These are phyloP conservation scores for Tribonema minus DNA, from an alignment of 108 stramenopile genomes.

Conservation along the genomic window DNA sequence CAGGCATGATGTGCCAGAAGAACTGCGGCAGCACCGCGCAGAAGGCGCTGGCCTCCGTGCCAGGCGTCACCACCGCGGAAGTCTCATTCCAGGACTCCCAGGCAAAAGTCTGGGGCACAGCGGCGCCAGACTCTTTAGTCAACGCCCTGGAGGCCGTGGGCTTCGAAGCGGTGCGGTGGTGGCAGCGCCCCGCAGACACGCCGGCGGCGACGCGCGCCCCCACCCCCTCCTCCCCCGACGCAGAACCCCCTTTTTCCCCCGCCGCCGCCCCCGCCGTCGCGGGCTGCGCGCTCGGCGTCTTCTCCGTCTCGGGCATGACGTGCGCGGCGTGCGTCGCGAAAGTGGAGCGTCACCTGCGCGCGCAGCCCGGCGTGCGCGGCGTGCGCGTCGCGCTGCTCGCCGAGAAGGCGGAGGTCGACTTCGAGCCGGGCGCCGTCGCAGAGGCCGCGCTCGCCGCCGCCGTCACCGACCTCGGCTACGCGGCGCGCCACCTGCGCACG, in stretches of 20 bases:
- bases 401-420: constrained; percentile 11
- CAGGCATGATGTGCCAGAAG: constrained; percentile 92
- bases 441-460: background rate
- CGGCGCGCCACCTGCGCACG: constrained; percentile 5
- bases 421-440: background rate
- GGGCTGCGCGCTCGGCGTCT: background rate
- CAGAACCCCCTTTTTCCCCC: too few relatives aligned
- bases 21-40: constrained; percentile 67
- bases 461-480: constrained; percentile 5
- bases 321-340: constrained; percentile 27
- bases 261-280: too few relatives aligned
- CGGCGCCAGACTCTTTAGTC: background rate
- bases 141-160: constrained; percentile 30
- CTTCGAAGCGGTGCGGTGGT: too few relatives aligned
- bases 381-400: constrained; percentile 13
- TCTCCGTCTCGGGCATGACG: constrained; percentile 24
- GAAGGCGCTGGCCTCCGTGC: constrained; percentile 37
- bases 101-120: constrained; percentile 17
- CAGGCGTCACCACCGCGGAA: constrained; percentile 19
- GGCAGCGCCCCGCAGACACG: too few relatives aligned
- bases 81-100: constrained; percentile 42
- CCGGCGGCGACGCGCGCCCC: too few relatives aligned
- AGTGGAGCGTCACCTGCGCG: constrained; percentile 10
- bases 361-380: constrained; percentile 13
- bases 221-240: too few relatives aligned